Evolutionary conservation across 2,329 filamentous ascomycete genomes (phyloP).

Genomic region (Colletotrichum abscissum): DNA sequence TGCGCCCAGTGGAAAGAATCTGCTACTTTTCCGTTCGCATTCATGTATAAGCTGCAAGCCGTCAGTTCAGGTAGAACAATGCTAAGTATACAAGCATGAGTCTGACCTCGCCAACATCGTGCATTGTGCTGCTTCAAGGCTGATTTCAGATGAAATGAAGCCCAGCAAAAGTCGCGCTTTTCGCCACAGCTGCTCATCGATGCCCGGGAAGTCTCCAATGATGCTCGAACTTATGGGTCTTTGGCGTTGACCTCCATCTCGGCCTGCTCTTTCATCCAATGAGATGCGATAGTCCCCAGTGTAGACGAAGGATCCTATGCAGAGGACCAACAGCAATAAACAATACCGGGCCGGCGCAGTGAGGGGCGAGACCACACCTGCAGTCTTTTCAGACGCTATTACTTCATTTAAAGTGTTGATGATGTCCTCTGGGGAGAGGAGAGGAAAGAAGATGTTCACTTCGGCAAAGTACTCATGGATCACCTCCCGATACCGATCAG

Average conservation of each 20-base stretch:
- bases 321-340: conserved; percentile 36
- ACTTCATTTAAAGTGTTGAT: conserved; percentile 15
- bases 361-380: background rate
- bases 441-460: conserved; percentile 42
- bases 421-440: background rate
- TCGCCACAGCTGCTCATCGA: conserved; percentile 37
- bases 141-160: conserved; percentile 36
- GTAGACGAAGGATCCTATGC: conserved; percentile 33
- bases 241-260: background rate
- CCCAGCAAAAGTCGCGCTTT: conserved; percentile 41
- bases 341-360: conserved; percentile 27
- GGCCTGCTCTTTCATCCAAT: conserved; percentile 3
- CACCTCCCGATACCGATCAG: conserved; percentile 17
- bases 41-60: conserved; percentile 39
- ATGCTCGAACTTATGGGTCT: background rate
- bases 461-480: conserved; percentile 40
- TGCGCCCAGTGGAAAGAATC: conserved; percentile 43
- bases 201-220: background rate
- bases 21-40: conserved; percentile 38
- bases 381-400: background rate
- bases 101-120: conserved; percentile 43
- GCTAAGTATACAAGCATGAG: no score
- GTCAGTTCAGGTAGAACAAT: background rate
- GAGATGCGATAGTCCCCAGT: conserved; percentile 17
- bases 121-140: conserved; percentile 41